Percentiles rank a stretch among this genome's conserved stretches.
Evolutionary conservation across 495 filamentous ascomycete genomes (phyloP).

Genomic region (Xylaria intraflava): DNA sequence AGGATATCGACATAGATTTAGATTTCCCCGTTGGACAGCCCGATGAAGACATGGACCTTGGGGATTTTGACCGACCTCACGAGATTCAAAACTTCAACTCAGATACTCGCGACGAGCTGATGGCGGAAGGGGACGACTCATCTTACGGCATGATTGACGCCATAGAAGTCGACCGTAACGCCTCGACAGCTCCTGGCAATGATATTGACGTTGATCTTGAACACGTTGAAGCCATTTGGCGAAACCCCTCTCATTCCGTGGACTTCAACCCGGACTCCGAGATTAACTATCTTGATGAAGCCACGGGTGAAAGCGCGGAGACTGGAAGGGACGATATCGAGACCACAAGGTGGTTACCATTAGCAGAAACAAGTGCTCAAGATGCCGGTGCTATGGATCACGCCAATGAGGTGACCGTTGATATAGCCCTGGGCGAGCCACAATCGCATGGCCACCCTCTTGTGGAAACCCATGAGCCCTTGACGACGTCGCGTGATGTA

Average conservation of each 20-base stretch:
- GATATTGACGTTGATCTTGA: constrained; percentile 26
- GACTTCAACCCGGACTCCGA: constrained; percentile 26
- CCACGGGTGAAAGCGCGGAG: constrained; percentile 13
- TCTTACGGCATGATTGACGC: constrained; percentile 36
- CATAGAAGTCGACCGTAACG: constrained; percentile 31
- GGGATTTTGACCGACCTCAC: constrained; percentile 30
- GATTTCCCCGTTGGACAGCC: constrained; percentile 54
- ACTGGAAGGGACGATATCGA: constrained; percentile 27
- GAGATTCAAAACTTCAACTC: constrained; percentile 22
- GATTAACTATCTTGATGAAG: constrained; percentile 19
- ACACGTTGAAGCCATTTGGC: constrained; percentile 17
- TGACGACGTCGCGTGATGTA: not conserved
- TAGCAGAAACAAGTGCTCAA: not conserved
- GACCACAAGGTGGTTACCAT: constrained; percentile 2
- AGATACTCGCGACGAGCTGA: constrained; percentile 37
- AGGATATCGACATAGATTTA: constrained; percentile 72
- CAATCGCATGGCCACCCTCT: not conserved
- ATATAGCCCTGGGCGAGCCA: not conserved
- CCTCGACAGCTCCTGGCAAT: constrained; percentile 11
- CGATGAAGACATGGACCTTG: constrained; percentile 61
- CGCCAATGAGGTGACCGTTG: not conserved
- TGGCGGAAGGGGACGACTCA: constrained; percentile 40
- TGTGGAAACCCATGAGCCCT: not conserved
- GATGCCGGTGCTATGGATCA: not conserved
- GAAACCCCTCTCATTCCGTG: constrained; percentile 16